Evolutionary conservation across 768 basidiomycete genomes (phyloP), one percentile per base, ranked within the genome.

Genomic region (Gloeopeniophorella convolvens): DNA sequence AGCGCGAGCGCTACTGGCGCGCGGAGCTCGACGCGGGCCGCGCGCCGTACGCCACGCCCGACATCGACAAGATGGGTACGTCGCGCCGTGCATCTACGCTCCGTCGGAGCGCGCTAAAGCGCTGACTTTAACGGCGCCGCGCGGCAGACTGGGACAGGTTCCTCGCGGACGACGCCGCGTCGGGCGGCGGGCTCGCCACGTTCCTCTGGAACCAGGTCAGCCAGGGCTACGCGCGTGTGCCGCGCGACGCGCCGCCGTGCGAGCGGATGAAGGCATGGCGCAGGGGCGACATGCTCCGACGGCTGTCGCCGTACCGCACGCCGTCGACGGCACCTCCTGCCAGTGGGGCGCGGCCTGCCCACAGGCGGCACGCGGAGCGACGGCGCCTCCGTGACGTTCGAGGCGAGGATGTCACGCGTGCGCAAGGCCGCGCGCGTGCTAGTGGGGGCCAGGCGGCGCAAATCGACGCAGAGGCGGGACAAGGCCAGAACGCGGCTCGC

Each of bases 191-290:
- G 18, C 42, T 53, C 21, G 20, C 35, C 40, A 33, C 45, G 5
- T 55, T 53, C 45, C 30, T 55, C 15, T 55, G 54, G 54, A 42
- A 37, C 11, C 41, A 41, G 4, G 15, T 55, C 34, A 53, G 50
- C 24, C 54, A 55, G 30, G 54, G 54, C 5, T 55, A 47, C 21
- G 24, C n/a, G 11, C 41, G 45, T 12, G 34, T 33, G 7, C 27
- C 46, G 9, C 30, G 32, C 12, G 54, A 46, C 34, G 30, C 30
- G 12, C 50, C 50, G 2, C 54, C 51, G 3, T 10, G 13, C 2
- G 28, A 21, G 30, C 9, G 28, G 1, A 54, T 50, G 54, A 37
- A 41, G 18, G 50, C 50, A 18, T 55, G 54, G 54, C 39, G 50
- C 12, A n/a, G 45, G 16, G 44, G 37, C 5, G 3, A 28, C 9